Conservation (phyloP, 169 alveolate genomes). For the Amoebophrya sp. region DNA sequence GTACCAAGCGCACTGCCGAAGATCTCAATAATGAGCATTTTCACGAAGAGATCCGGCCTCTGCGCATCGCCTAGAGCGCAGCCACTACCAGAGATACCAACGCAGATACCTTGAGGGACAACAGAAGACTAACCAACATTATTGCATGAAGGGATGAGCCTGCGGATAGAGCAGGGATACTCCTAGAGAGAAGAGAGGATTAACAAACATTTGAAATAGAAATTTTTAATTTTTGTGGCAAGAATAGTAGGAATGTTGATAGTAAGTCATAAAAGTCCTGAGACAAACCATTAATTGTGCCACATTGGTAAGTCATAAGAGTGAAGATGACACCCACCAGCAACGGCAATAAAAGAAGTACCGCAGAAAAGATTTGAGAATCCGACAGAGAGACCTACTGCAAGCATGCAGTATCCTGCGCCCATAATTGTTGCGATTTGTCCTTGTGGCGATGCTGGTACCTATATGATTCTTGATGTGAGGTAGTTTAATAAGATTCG, state of each 20-base stretch:
- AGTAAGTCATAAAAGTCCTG: not conserved
- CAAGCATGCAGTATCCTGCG: conserved; percentile 89
- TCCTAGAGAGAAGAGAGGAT: not conserved
- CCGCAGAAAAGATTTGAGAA: conserved; percentile 96
- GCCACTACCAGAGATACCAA: conserved; percentile 98
- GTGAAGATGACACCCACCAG: not conserved
- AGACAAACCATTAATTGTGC: not conserved
- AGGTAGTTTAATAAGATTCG: not conserved
- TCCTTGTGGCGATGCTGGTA: conserved; percentile 52
- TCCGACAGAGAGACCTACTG: conserved; percentile 98
- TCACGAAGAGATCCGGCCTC: conserved; percentile 95
- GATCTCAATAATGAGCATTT: conserved; percentile 95
- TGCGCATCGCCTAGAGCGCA: conserved; percentile 99
- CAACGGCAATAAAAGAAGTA: not conserved
- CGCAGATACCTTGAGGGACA: conserved; percentile 72
- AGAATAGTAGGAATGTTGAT: not conserved
- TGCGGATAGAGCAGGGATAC: not conserved
- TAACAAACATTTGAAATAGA: not conserved
- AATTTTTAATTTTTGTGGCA: not conserved
- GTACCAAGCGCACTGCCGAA: conserved; percentile 97
- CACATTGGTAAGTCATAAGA: not conserved
- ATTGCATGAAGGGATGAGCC: not conserved
- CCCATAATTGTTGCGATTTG: conserved; percentile 49
- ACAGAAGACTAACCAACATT: not conserved
- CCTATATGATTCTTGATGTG: not conserved